Evolutionary conservation across 352 stramenopile genomes (phyloP).

Genomic region (Pythium phragmitis): DNA sequence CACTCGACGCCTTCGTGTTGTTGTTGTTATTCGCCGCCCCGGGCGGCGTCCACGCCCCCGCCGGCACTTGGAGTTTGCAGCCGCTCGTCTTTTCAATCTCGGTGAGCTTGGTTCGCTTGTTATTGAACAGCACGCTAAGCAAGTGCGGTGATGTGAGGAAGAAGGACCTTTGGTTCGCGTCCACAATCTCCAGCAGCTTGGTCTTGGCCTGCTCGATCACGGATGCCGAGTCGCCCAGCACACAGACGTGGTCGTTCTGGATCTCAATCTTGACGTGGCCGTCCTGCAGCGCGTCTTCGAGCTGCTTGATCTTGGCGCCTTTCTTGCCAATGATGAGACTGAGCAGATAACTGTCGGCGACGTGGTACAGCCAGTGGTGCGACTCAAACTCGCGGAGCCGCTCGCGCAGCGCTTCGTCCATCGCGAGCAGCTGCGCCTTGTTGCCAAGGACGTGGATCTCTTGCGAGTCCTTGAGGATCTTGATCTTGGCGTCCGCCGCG

Average conservation of each 20-base stretch:
- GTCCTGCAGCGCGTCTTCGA: slow-evolving; percentile 54
- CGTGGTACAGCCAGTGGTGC: slow-evolving; percentile 58
- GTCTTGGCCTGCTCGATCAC: slow-evolving; percentile 47
- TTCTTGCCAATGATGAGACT: slow-evolving; percentile 86
- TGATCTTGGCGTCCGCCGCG: slow-evolving; percentile 58
- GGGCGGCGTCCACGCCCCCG: slow-evolving; percentile 21
- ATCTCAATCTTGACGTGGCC: slow-evolving; percentile 66
- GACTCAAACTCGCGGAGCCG: slow-evolving; percentile 55
- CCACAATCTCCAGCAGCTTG: slow-evolving; percentile 66
- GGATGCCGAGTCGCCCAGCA: slow-evolving; percentile 53
- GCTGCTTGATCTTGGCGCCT: slow-evolving; percentile 72
- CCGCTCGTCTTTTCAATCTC: slow-evolving; percentile 60
- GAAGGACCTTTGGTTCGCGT: slow-evolving; percentile 70
- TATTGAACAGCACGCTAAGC: slow-evolving; percentile 58
- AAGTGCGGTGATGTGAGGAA: slow-evolving; percentile 64
- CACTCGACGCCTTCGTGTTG: slow-evolving; percentile 28
- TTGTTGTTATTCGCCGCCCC: background rate
- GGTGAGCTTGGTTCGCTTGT: slow-evolving; percentile 74
- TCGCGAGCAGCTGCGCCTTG: slow-evolving; percentile 58
- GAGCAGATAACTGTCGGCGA: slow-evolving; percentile 55
- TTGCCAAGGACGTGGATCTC: slow-evolving; percentile 65
- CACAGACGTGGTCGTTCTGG: slow-evolving; percentile 55
- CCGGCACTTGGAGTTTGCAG: slow-evolving; percentile 60
- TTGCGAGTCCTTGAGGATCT: slow-evolving; percentile 66
- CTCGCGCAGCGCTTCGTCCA: slow-evolving; percentile 61